A percentile compares a stretch with the other conserved stretches of the same genome.
phyloP scores from a whole-genome alignment of 2,329 filamentous ascomycete genomes.

The Botrytis galanthina region DNA sequence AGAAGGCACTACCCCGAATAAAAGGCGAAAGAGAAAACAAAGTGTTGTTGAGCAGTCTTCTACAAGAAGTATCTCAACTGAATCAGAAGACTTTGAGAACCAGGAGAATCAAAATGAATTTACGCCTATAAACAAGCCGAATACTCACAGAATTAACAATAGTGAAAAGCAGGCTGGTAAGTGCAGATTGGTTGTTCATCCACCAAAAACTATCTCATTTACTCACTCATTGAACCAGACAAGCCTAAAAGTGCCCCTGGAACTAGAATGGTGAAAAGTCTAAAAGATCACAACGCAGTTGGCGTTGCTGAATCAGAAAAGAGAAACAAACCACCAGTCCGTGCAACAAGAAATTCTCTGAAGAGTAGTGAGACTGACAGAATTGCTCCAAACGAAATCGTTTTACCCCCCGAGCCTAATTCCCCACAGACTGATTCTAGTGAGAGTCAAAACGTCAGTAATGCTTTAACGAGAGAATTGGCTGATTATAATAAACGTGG shows the following conservation, averaged over 20 bases:
- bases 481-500: neutral
- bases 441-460: neutral
- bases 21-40: neutral
- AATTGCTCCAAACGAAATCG: neutral
- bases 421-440: neutral
- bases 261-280: neutral
- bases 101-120: neutral
- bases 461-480: neutral
- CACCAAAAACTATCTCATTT: neutral
- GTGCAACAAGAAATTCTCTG: neutral
- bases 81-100: neutral
- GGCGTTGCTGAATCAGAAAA: neutral
- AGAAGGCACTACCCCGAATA: neutral
- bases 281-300: neutral
- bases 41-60: neutral
- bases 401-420: accelerated
- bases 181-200: neutral
- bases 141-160: neutral
- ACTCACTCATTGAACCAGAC: neutral
- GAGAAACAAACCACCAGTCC: too few relatives aligned
- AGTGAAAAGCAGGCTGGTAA: neutral
- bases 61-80: neutral
- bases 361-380: neutral
- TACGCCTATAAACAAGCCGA: neutral
- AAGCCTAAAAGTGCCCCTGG: neutral